Conservation (phyloP, 1,139 yeast genomes). For the Geotrichum europaeum region DNA sequence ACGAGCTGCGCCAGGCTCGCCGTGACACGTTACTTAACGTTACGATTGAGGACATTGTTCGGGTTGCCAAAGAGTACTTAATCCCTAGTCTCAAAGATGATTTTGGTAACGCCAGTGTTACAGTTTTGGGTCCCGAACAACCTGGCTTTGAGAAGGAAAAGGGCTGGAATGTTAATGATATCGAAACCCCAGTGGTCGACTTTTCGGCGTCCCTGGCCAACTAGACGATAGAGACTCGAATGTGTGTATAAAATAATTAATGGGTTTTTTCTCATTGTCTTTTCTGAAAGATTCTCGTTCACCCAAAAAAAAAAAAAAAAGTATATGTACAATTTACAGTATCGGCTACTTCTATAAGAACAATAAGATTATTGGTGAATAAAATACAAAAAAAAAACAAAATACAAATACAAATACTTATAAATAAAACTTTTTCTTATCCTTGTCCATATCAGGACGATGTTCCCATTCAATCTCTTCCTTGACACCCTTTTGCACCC, state of each 20-base stretch:
- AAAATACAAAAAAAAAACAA: not conserved
- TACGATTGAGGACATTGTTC: slow-evolving; percentile 51
- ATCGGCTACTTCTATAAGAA: not conserved
- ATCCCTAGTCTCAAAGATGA: slow-evolving; percentile 27
- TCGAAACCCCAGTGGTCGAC: slow-evolving; percentile 15
- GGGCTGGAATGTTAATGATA: slow-evolving; percentile 35
- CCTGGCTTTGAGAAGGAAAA: slow-evolving; percentile 32
- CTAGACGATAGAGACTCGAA: not conserved
- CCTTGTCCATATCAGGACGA: slow-evolving; percentile 92
- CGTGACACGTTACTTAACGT: slow-evolving; percentile 70
- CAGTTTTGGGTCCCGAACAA: slow-evolving; percentile 50
- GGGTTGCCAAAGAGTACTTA: slow-evolving; percentile 60
- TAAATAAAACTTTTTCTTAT: slow-evolving; percentile 84
- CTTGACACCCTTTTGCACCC: slow-evolving; percentile 84
- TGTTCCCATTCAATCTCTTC: slow-evolving; percentile 97
- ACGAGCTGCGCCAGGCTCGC: slow-evolving; percentile 73
- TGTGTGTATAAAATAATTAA: not conserved
- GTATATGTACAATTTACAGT: not conserved
- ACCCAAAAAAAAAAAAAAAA: not conserved
- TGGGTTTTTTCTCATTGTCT: not conserved
- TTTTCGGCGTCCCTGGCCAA: not conserved
- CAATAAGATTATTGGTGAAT: not conserved
- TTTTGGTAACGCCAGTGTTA: slow-evolving; percentile 33
- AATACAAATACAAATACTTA: slow-evolving; percentile 33
- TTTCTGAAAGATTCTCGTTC: not conserved